Base-by-base conservation (phyloP, 2,329 filamentous ascomycete species). In the Metarhizium rileyi region DNA sequence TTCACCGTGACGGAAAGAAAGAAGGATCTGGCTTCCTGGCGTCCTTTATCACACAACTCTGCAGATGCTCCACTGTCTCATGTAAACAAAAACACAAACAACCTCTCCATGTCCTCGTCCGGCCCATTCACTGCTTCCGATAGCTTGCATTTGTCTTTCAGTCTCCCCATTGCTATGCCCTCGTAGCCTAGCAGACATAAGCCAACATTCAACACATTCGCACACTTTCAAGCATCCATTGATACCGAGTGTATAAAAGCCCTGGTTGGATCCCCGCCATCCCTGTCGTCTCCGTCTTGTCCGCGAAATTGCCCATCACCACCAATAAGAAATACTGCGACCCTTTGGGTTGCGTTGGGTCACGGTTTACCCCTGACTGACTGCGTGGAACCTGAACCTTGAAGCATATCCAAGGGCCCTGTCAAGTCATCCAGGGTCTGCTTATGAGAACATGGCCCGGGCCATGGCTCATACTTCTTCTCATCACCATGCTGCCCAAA, bases 251-350 rank as follows among this genome's bases (percentile, higher is more conserved):
- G 38, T 22, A 12, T 22, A 30, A 20, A n/a, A 7, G 20, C 42
- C 42, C 41, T n/a, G 7, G 25, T 22, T 44, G 16, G n/a, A 6
- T 10, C 14, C 45, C 25, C 12, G 10, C 18, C 35, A 38, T 30
- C 45, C 45, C 45, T 47, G 44, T 38, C 22, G 30, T 23, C 30
- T 7, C 28, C 38, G 38, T 27, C 26, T 20, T 14, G 30, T 52
- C 40, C 38, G 38, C 47, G 50, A 52, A 41, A 52, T 50, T 47
- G 26, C 27, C n/a, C 50, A 46, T 46, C 30, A 18, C 35, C 49
- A 30, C 26, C 36, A 33, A 43, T 18, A 16, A 16, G 43, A n/a
- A n/a, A n/a, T n/a, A n/a, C n/a, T n/a, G n/a, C n/a, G n/a, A 46
- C 35, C 20, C 27, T 51, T 35, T 48, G 30, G 20, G 14, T 28